Evolutionary conservation across 2,329 filamentous ascomycete genomes (phyloP), one percentile per base, ranked within the genome.

Genomic region (Macrophomina phaseolina): DNA sequence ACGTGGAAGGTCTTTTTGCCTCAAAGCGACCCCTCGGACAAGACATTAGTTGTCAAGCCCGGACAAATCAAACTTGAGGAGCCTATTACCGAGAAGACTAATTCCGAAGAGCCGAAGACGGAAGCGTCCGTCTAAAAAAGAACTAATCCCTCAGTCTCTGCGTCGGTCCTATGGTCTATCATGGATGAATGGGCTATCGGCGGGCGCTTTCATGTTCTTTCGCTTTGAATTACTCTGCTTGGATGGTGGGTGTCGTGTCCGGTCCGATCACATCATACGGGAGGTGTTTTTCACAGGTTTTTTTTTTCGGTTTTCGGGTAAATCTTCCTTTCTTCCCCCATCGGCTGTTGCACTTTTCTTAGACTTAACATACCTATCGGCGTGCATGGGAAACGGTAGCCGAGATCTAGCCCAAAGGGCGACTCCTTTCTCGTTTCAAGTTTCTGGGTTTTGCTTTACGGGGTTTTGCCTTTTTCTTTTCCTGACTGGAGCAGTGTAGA

Each of bases 21-120:
- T 12, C 6, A 62, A n/a, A 38, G 45, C 32, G n/a, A 8, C 12
- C 18, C n/a, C 9, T 49, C 58, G 4, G 58, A 62, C 18, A 49
- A 49, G 58, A 40, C 34, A 7, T 32, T 49, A 8, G 58, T 49
- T 14, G 58, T 62, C n/a, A 62, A 62, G 32, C 45, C 58, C 18
- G 58, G 34, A 9, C 30, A 49, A 11, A 45, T 32, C 45, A 62
- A 49, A 23, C 30, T 40, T 18, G 58, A 62, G 30, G 32, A 49
- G 18, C n/a, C 58, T 9, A 48, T 2, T 36, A 23, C 30, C 12
- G 72, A 75, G 2, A 67, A 67, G 40, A 61, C 72, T 32, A 72
- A 72, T 5, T 34, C 71, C 14, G 70, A 73, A 34, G 68, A 69
- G 14, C 45, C 70, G 12, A 69, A 18, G 32, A 72, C 70, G 3